A percentile compares a stretch with the other conserved stretches of the same genome.
Evolutionary conservation across 1,284 basidiomycete species (phyloP).

Genomic region (Amanita bisporigera): DNA sequence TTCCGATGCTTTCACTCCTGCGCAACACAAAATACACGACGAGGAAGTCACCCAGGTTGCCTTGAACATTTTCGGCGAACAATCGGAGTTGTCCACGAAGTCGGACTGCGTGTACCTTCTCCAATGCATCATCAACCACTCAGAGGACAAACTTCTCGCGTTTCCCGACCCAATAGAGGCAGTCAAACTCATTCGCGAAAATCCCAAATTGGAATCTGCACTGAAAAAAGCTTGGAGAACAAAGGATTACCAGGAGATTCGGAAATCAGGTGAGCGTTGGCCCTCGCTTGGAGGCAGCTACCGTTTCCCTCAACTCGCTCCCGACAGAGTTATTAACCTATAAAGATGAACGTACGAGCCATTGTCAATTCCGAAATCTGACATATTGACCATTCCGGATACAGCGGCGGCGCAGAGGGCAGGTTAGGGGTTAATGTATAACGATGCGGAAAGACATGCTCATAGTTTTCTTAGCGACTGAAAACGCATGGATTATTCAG

Average conservation of each 20-base stretch:
- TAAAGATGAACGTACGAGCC: not conserved
- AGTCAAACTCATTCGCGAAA: not conserved
- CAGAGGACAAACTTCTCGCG: not conserved
- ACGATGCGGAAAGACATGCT: constrained; percentile 1
- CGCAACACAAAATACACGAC: no score
- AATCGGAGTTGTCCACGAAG: not conserved
- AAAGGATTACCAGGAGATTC: not conserved
- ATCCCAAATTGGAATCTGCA: constrained; percentile 1
- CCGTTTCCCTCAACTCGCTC: not conserved
- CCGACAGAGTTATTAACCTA: not conserved
- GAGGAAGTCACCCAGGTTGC: no score
- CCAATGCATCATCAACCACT: not conserved
- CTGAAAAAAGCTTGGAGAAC: constrained; percentile 1
- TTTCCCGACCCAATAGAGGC: no score
- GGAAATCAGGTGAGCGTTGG: no score
- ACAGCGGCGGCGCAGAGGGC: not conserved
- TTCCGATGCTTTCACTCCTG: no score
- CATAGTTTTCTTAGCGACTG: constrained; percentile 11
- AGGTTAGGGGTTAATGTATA: not conserved
- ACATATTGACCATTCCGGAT: constrained; percentile 5
- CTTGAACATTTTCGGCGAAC: no score
- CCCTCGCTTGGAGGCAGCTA: no score
- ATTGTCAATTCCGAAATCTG: constrained; percentile 2
- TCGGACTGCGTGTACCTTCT: not conserved
- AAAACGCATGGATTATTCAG: not conserved